Conservation (phyloP, 2,329 filamentous ascomycete genomes). For the Aspergillus piperis region DNA sequence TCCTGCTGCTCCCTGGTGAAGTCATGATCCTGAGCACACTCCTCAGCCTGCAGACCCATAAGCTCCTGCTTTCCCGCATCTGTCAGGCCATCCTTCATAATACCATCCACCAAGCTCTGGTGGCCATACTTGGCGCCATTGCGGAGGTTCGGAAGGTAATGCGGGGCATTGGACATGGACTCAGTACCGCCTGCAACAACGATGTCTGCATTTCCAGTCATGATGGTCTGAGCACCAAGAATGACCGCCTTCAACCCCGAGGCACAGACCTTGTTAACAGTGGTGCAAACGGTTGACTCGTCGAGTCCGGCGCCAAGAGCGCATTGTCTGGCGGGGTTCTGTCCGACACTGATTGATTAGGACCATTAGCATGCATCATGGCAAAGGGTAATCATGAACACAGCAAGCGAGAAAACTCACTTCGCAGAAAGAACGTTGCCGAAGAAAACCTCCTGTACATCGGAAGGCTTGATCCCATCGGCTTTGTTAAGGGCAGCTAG, state of each 20-base stretch:
- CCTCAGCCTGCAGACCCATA: constrained; percentile 92
- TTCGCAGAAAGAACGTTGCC: constrained; percentile 97
- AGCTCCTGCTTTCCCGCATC: constrained; percentile 91
- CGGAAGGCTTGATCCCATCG: constrained; percentile 79
- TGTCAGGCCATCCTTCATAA: constrained; percentile 91
- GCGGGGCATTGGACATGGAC: constrained; percentile 97
- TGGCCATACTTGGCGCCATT: constrained; percentile 92
- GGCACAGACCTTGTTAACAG: constrained; percentile 98
- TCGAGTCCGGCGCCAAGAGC: constrained; percentile 84
- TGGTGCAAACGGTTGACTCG: constrained; percentile 79
- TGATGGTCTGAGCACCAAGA: constrained; percentile 93
- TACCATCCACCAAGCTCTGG: constrained; percentile 82
- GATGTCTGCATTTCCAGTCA: constrained; percentile 89
- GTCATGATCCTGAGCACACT: constrained; percentile 81
- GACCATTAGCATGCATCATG: constrained; percentile 17
- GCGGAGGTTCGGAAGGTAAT: constrained; percentile 89
- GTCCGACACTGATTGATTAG: constrained; percentile 68
- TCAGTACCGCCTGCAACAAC: constrained; percentile 93
- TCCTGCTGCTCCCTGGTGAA: constrained; percentile 86
- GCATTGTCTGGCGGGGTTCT: constrained; percentile 94
- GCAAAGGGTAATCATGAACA: neutral
- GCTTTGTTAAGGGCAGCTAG: constrained; percentile 78
- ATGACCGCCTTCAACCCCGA: constrained; percentile 93
- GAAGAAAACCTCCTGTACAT: constrained; percentile 96
- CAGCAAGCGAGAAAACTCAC: constrained; percentile 53